phyloP scores from a whole-genome alignment of 78 protist species.

The Protostelium mycophagum region DNA sequence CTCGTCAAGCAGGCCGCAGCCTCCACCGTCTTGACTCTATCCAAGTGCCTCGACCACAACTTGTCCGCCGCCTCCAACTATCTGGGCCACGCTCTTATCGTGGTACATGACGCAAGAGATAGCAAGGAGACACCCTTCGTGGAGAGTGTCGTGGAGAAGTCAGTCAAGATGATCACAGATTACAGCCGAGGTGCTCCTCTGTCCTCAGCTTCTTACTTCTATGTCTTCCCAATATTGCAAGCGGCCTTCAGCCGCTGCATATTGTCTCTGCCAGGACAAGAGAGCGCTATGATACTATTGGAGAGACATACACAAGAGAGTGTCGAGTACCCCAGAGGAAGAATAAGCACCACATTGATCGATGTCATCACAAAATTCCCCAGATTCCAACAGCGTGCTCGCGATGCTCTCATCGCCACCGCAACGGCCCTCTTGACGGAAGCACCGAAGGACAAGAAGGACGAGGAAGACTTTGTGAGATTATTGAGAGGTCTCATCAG shows the following conservation, averaged over 20 bases:
- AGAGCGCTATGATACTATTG: constrained; percentile 40
- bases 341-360: constrained; percentile 39
- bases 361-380: constrained; percentile 26
- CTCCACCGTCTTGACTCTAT: neutral
- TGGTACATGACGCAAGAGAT: too few species aligned
- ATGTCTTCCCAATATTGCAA: neutral
- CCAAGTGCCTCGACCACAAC: neutral
- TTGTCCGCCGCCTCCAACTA: neutral
- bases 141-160: neutral
- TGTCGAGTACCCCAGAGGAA: constrained; percentile 53
- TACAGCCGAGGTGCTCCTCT: neutral
- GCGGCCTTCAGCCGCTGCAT: neutral
- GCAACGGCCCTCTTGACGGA: neutral
- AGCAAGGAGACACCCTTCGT: neutral
- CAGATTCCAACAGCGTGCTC: constrained; percentile 25
- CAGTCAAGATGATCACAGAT: neutral
- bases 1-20: neutral
- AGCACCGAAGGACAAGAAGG: constrained; percentile 3
- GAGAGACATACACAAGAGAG: constrained; percentile 27
- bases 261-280: constrained; percentile 13
- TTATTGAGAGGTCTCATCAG: constrained; percentile 39
- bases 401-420: constrained; percentile 15
- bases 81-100: neutral
- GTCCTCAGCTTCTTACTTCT: neutral
- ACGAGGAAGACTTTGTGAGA: constrained; percentile 20